These are phyloP conservation scores for Marasmius sp. DNA, from an alignment of 1,284 basidiomycete species.

Conservation along the genomic window DNA sequence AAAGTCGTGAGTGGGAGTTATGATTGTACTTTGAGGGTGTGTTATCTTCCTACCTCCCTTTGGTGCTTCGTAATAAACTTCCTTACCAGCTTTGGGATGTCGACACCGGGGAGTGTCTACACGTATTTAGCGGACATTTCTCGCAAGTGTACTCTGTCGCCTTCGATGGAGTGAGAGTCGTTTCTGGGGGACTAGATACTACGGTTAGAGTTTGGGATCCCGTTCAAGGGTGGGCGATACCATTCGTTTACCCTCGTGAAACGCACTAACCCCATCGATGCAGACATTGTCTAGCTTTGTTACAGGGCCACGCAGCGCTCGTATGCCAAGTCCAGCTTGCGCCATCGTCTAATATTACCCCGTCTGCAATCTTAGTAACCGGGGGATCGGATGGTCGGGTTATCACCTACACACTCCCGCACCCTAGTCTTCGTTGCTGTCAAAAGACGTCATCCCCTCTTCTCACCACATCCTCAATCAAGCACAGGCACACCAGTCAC, in stretches of 20 bases:
- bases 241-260: background rate
- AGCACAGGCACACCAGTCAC: background rate
- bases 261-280: background rate
- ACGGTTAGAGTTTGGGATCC: conserved; percentile 91
- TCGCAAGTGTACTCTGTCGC: conserved; percentile 94
- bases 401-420: conserved; percentile 81
- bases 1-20: conserved; percentile 88
- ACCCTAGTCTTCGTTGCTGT: conserved; percentile 20
- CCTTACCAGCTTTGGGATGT: conserved; percentile 72
- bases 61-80: background rate
- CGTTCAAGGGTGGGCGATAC: conserved; percentile 60
- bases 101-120: conserved; percentile 84
- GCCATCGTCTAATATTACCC: conserved; percentile 21
- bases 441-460: background rate
- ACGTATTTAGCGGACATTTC: conserved; percentile 85
- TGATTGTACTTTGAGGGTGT: conserved; percentile 79
- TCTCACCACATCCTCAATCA: background rate
- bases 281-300: conserved; percentile 80
- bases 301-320: conserved; percentile 93
- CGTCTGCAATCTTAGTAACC: conserved; percentile 65
- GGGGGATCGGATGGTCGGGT: conserved; percentile 94
- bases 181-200: conserved; percentile 89
- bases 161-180: conserved; percentile 85
- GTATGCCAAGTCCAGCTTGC: conserved; percentile 92
- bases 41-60: conserved; percentile 27